Evolutionary conservation across 495 filamentous ascomycete species (phyloP).

Genomic region (Cairneyella variabilis): DNA sequence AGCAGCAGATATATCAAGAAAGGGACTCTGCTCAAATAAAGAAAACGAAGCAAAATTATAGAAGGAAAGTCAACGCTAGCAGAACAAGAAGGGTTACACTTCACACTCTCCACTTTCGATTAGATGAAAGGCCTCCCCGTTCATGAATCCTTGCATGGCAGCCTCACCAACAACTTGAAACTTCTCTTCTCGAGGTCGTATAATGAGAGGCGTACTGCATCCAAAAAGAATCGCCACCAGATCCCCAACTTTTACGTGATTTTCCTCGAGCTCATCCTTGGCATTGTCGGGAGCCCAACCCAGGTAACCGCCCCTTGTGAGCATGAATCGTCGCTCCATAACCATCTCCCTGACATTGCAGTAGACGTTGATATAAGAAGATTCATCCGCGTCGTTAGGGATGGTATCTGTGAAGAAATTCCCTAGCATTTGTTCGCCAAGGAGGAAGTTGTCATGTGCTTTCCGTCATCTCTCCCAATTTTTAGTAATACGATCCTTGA

Average conservation of each 20-base stretch:
- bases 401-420: constrained; percentile 16
- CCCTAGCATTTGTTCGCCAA: constrained; percentile 1
- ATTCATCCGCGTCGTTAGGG: constrained; percentile 14
- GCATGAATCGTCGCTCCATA: too few relatives aligned
- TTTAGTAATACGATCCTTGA: constrained; percentile 14
- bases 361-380: constrained; percentile 13
- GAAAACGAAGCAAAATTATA: too few relatives aligned
- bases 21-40: too few relatives aligned
- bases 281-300: not conserved
- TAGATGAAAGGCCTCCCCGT: not conserved
- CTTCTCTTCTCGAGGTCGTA: not conserved
- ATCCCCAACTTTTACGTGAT: not conserved
- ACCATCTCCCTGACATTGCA: too few relatives aligned
- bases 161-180: constrained; percentile 35
- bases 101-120: too few relatives aligned
- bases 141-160: not conserved
- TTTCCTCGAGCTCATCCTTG: not conserved
- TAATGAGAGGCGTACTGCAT: not conserved
- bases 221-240: not conserved
- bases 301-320: not conserved
- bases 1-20: too few relatives aligned
- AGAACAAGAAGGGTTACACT: too few relatives aligned
- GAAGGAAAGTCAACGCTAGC: too few relatives aligned
- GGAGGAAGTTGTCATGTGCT: constrained; percentile 9
- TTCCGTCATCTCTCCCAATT: constrained; percentile 12